Conservation (phyloP, 2,329 filamentous ascomycete species). For the Fusarium sp. region DNA sequence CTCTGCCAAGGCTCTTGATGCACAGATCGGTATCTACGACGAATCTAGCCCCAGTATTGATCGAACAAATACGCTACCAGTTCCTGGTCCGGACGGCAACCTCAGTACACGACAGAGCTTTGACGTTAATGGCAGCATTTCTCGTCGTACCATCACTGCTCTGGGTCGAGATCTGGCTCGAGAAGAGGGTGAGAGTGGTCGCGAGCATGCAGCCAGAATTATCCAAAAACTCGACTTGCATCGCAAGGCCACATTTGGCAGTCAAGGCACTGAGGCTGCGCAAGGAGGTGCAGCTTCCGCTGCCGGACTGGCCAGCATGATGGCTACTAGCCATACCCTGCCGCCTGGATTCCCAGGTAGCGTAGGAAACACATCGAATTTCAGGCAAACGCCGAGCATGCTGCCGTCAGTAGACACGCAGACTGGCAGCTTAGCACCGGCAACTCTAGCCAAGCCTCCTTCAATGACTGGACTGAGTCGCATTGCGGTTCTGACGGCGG, state of each 20-base stretch:
- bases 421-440: slow-evolving; percentile 80
- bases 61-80: slow-evolving; percentile 73
- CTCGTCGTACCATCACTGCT: slow-evolving; percentile 71
- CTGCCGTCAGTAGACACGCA: slow-evolving; percentile 61
- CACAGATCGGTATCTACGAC: slow-evolving; percentile 72
- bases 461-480: slow-evolving; percentile 89
- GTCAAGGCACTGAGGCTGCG: slow-evolving; percentile 56
- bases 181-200: slow-evolving; percentile 80
- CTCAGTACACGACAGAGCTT: slow-evolving; percentile 76
- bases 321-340: slow-evolving; percentile 86
- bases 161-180: slow-evolving; percentile 63
- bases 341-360: slow-evolving; percentile 71
- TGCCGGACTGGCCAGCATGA: slow-evolving; percentile 85
- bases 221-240: slow-evolving; percentile 95
- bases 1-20: slow-evolving; percentile 82
- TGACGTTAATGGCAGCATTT: slow-evolving; percentile 71
- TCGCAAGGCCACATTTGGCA: slow-evolving; percentile 78
- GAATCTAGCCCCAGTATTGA: slow-evolving; percentile 62
- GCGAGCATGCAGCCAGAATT: slow-evolving; percentile 88
- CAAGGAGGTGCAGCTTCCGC: slow-evolving; percentile 58
- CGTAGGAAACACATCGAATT: slow-evolving; percentile 48
- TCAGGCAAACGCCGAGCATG: slow-evolving; percentile 51
- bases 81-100: slow-evolving; percentile 71
- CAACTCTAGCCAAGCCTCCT: slow-evolving; percentile 86
- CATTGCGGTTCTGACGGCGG: slow-evolving; percentile 84